Evolutionary conservation across 2,329 filamentous ascomycete species (phyloP), one percentile per base, ranked within the genome.

Genomic region (Penicillium sumatraense): DNA sequence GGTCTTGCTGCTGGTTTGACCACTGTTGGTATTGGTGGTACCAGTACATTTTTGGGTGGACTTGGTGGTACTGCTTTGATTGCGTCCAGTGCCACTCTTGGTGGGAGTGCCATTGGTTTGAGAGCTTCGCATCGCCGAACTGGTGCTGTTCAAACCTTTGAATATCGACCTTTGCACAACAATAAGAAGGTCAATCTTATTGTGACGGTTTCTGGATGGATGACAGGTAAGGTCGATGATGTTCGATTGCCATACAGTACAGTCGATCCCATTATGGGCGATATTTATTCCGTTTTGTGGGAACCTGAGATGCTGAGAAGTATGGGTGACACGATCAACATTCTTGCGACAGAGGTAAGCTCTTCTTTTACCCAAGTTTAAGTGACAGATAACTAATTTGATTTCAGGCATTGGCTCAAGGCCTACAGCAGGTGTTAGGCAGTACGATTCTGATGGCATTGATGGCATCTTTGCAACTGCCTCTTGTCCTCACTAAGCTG

Each of bases 251-350:
- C 95, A 7, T 99, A 90, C 75, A 97, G 92, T 78, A 99, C 96
- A 0, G 89, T 99, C 6, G 93, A 99, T 72, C 91, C 96, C 0
- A 86, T 98, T 60, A 99, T 99, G 95, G 95, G 95, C 11, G 95
- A 99, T 70, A 87, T 99, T 14, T 99, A 99, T 77, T 97, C 93
- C 0, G 88, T 99, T 10, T 81, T 96, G 55, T 99, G 95, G 93
- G 95, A 99, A 74, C 96, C 95, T 3, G 95, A 99, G 71, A 96
- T 99, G 93, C 83, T 99, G 70, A 89, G 87, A 65, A 96, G 91
- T 75, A 99, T 97, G 88, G 95, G 95, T 84, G 91, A 95, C 72
- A 99, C 95, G 42, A 98, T 99, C 68, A 97, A 97, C 68, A 98
- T 99, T 75, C 80, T 99, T 61, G 95, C 95, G 54, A 99, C 95